Percentiles rank a stretch among this genome's conserved stretches.
Evolutionary conservation across 106 monocot species (phyloP).

Genomic region (Dendrobium nobile): DNA sequence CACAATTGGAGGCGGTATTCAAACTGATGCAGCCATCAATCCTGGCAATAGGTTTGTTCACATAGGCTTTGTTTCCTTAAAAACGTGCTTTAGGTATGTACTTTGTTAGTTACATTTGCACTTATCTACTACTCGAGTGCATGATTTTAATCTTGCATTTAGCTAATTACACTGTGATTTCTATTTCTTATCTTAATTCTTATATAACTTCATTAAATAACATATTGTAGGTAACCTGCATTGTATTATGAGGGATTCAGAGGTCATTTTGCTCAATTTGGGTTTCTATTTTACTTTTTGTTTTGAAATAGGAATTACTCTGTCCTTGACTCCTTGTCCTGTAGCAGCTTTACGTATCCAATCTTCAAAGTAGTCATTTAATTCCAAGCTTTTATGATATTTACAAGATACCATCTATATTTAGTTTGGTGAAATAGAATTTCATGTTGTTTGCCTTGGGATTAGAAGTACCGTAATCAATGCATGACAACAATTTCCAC

Average conservation of each 20-base stretch:
- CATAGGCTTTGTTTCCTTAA: background rate
- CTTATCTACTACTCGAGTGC: background rate
- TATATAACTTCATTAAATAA: background rate
- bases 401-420: background rate
- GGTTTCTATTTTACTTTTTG: background rate
- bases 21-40: conserved; percentile 97
- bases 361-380: background rate
- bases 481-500: background rate
- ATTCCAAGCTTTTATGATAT: background rate
- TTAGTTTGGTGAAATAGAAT: background rate
- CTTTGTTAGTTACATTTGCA: background rate
- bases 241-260: too few species aligned
- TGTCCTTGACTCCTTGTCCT: background rate
- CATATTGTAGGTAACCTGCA: background rate
- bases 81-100: background rate
- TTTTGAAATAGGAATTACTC: background rate
- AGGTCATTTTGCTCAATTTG: background rate
- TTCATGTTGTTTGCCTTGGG: background rate
- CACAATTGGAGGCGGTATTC: conserved; percentile 90
- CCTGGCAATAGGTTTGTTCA: conserved; percentile 81
- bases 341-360: background rate
- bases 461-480: background rate
- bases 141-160: background rate
- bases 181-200: background rate
- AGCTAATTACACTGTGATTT: background rate